Base-by-base conservation (phyloP, 495 filamentous ascomycete species). In the Umbilicaria muhlenbergii region DNA sequence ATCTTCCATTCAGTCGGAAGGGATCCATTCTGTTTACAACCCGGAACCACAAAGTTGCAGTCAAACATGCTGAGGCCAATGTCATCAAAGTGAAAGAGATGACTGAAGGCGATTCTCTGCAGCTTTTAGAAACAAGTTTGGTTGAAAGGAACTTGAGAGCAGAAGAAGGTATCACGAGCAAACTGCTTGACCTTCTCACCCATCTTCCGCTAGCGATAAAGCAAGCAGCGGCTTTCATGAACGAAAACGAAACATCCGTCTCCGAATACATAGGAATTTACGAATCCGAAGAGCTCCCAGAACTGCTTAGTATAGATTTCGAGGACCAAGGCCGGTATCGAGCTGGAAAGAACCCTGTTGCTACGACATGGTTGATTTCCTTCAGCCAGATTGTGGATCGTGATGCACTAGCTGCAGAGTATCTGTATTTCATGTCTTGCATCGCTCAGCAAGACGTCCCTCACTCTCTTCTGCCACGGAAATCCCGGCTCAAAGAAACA, bases 301-400 rank as follows among this genome's bases (percentile, higher is more conserved):
- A 28, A 41, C 47, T 58, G 10, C 47, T 70, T 44, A 67, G 59
- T 42, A 49, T 51, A 47, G 62, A 69, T n/a, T 76, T 70, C 45
- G 46, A 50, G 6, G 66, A 70, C 43, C 51, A 54, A 3, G 52
- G 53, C 31, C 54, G 66, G 28, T 67, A 72, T 43, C 16, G 5
- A 1, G 52, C 51, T 13, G 51, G 56, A 40, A 58, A 58, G 38
- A 74, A 73, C 52, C 59, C 71, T 1, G 55, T 74, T 6, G 64
- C 67, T 14, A 56, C 53, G 0, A 77, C 69, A 11, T 75, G 64
- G 67, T 53, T 62, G 0, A 56, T 73, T n/a, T 68, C 68, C 3
- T 69, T 74, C 37, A 51, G 67, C 10, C 60, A 68, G 40, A 69
- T 73, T 37, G 54, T 53, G 17, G 42, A 53, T 12, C 44, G 39